phyloP scores from a whole-genome alignment of 2,329 filamentous ascomycete genomes.

The Colletotrichum acutatum region DNA sequence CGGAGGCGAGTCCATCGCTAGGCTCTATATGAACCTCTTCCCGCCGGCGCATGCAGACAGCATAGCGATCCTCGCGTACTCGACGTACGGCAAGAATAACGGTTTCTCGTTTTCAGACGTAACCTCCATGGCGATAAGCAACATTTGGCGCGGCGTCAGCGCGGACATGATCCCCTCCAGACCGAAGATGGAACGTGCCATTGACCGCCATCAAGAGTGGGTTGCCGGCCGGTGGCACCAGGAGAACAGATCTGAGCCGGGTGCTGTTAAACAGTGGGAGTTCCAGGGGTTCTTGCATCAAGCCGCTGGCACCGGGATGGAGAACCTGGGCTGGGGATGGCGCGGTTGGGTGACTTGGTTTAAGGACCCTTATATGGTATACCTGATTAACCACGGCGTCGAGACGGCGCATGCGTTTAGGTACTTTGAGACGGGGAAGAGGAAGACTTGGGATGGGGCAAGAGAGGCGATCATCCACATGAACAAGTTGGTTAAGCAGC shows the following conservation, averaged over 20 bases:
- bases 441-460: slow-evolving; percentile 52
- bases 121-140: slow-evolving; percentile 50
- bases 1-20: slow-evolving; percentile 42
- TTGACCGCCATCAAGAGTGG: slow-evolving; percentile 44
- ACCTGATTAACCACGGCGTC: slow-evolving; percentile 51
- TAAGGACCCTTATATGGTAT: slow-evolving; percentile 48
- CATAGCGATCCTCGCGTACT: slow-evolving; percentile 47
- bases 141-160: slow-evolving; percentile 50
- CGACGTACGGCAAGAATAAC: slow-evolving; percentile 43
- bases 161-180: slow-evolving; percentile 41
- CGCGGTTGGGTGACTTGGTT: slow-evolving; percentile 55
- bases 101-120: slow-evolving; percentile 49
- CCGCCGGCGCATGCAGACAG: slow-evolving; percentile 50
- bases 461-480: slow-evolving; percentile 46
- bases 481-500: slow-evolving; percentile 45
- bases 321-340: slow-evolving; percentile 53
- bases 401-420: slow-evolving; percentile 53
- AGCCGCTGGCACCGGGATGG: slow-evolving; percentile 53
- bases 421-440: slow-evolving; percentile 53
- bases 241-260: slow-evolving; percentile 35
- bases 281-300: slow-evolving; percentile 50
- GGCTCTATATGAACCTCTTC: slow-evolving; percentile 54
- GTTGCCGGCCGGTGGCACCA: slow-evolving; percentile 38
- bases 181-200: slow-evolving; percentile 42
- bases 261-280: slow-evolving; percentile 43